Base-by-base conservation (phyloP, 164 flowering plant genomes). In the Berberis vulgaris region DNA sequence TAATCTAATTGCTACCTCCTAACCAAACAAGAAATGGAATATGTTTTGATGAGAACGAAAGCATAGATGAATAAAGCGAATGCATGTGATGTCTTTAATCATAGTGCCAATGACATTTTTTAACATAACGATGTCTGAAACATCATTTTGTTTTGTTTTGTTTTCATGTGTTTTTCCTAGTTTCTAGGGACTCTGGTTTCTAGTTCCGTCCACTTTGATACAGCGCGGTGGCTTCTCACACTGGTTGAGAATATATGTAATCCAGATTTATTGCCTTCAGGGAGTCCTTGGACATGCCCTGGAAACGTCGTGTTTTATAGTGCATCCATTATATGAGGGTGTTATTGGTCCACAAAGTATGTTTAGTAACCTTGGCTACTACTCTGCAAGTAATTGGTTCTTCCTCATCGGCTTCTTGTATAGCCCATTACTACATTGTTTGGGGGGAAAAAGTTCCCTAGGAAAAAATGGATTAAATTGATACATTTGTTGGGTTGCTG, bases 401-500 rank as follows among this genome's bases (percentile, higher is more conserved):
- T 67, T 67, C 59, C 60, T 65, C 45, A 41, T 65, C 2, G 70
- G 70, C 3, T n/a, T 61, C 10, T 44, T 67, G n/a, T n/a, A 10
- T 64, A 64, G 1, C 70, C 70, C 3, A 54, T 67, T 9, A 64
- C 65, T 4, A 60, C 39, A 2, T 67, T 60, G 70, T 11, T 60
- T 2, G n/a, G 45, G 1, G 10, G 64, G 8, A 60, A 6, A 9
- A 39, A 10, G 3, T 69, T 38, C 26, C 59, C 54, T 72, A 80
- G 83, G 4, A 65, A 82, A 38, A 80, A 75, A 64, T 84, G 89
- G 91, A 73, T 86, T 5, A 67, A 41, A 45, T 66, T 75, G 1
- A 81, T 88, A 65, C 77, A 86, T 71, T 9, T 57, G 64, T 38
- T 88, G 91, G 95, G 71, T 69, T 1, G 61, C 53, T 2, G 77